phyloP scores from a whole-genome alignment of 129 eudicot species.

The Cynara cardunculus region DNA sequence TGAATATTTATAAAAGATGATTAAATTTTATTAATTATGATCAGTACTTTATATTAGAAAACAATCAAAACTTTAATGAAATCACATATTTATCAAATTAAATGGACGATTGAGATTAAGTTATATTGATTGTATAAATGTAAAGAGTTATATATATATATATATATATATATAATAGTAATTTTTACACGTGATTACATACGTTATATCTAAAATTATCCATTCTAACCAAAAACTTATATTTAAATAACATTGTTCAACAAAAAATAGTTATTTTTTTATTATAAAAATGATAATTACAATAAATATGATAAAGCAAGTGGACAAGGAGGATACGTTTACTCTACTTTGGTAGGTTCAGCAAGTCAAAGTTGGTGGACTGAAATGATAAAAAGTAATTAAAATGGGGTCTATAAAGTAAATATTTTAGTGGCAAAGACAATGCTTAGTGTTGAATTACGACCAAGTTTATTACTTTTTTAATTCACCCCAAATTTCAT shows the following conservation, averaged over 20 bases:
- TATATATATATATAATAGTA: no score
- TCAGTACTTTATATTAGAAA: no score
- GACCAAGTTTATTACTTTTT: background rate
- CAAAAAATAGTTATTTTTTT: background rate
- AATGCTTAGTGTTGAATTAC: slow-evolving; percentile 12
- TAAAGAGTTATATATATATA: no score
- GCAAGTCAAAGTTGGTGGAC: slow-evolving; percentile 13
- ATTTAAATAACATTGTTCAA: no score
- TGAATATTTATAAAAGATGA: no score
- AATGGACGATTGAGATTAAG: no score
- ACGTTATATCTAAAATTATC: background rate
- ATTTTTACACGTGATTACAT: background rate
- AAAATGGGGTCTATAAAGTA: slow-evolving; percentile 20
- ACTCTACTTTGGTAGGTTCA: background rate
- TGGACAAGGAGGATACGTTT: slow-evolving; percentile 5
- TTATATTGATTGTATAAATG: no score
- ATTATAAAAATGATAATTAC: background rate
- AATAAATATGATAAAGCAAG: background rate
- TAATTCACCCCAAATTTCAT: background rate
- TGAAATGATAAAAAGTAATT: background rate
- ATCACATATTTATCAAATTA: no score
- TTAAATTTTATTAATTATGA: no score
- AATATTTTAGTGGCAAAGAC: slow-evolving; percentile 23
- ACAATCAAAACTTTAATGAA: no score
- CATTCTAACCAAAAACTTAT: no score